Evolutionary conservation across 768 basidiomycete genomes (phyloP), one percentile per base, ranked within the genome.

Genomic region (Rhodotorula toruloides): DNA sequence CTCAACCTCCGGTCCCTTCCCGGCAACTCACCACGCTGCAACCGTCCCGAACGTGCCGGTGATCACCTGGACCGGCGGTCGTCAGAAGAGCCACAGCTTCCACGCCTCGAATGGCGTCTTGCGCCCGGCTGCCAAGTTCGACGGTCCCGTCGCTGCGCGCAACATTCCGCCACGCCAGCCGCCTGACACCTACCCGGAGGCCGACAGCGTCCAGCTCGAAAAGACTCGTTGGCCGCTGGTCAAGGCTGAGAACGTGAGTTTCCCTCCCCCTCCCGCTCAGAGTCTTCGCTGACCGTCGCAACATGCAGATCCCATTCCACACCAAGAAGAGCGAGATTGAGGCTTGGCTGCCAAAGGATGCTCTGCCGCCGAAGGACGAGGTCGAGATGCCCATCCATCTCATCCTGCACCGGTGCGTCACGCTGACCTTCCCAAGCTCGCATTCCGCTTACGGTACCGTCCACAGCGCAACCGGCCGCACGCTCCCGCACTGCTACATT

Each of bases 401-500:
- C 46, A 57, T 71, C 47, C 59, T 71, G 16, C 70, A 71, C 39
- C 59, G 70, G 70, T 71, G 5, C 37, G 60, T 17, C 46, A 11
- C 17, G 12, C 46, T 7, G 19, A 17, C 44, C 39, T 31, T 29
- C 27, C 25, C 17, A 42, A 53, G 34, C n/a, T n/a, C n/a, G n/a
- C n/a, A n/a, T n/a, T 36, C 4, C 7, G 34, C n/a, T 8, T 9
- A 17, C 11, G 32, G n/a, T 22, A 4, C 55, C 44, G 32, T 29
- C 9, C 36, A 13, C 64, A 70, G 63, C n/a, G 27, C 42, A 2
- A 57, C 58, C 16, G 70, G 65, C 4, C 65, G 70, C 12, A 71
- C 70, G 11, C 65, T 71, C 21, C 70, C 70, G 32, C 70, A 71
- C 48, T 67, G 65, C 62, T 71, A 71, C 62, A 32, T 71, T 56